phyloP scores from a whole-genome alignment of 345 rosid genomes.

The Syzygium oleosum region DNA sequence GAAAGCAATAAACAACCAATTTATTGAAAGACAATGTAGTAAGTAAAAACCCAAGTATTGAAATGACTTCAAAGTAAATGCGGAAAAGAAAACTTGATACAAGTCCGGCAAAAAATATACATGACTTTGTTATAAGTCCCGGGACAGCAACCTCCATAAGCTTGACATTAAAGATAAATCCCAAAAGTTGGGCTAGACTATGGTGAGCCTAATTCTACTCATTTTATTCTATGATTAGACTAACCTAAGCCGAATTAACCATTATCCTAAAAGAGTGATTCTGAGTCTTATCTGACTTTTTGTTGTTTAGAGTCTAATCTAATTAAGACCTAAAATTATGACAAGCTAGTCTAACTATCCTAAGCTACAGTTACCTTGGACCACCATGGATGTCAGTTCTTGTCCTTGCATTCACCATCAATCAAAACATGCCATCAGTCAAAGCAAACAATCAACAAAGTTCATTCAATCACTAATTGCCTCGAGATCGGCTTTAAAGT shows the following conservation, averaged over 20 bases:
- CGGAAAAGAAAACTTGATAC: background rate
- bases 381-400: too few relatives aligned
- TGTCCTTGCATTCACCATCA: background rate
- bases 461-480: background rate
- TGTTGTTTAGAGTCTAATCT: background rate
- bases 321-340: background rate
- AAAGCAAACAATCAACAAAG: background rate
- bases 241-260: background rate
- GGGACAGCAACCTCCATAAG: background rate
- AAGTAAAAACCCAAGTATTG: background rate
- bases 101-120: background rate
- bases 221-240: background rate
- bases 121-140: background rate
- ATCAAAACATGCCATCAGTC: too few relatives aligned
- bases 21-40: background rate
- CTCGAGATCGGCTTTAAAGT: background rate
- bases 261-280: background rate
- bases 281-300: background rate
- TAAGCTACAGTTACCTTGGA: background rate
- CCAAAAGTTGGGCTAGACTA: background rate
- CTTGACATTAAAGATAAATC: background rate
- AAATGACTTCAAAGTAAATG: too few relatives aligned
- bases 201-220: background rate
- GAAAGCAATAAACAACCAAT: background rate
- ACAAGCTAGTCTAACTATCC: background rate